Evolutionary conservation across 495 filamentous ascomycete species (phyloP).

Genomic region (Xylaria acuta): DNA sequence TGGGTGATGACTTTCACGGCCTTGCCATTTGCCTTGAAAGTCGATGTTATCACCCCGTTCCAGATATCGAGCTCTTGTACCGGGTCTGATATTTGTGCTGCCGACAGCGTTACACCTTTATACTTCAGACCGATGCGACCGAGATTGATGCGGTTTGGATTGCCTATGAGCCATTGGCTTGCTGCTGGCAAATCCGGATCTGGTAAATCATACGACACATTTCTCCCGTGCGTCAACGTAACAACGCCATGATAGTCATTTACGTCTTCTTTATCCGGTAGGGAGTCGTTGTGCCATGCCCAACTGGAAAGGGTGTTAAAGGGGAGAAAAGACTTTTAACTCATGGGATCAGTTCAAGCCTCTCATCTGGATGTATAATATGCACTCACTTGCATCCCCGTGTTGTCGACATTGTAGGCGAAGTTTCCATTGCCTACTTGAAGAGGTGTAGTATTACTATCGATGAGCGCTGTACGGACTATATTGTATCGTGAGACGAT

Average conservation of each 20-base stretch:
- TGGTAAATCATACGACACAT: constrained; percentile 52
- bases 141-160: constrained; percentile 55
- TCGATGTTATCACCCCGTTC: constrained; percentile 45
- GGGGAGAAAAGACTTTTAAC: constrained; percentile 55
- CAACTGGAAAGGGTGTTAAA: constrained; percentile 56
- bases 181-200: constrained; percentile 46
- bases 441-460: constrained; percentile 50
- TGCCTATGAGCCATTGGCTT: constrained; percentile 52
- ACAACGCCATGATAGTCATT: constrained; percentile 38
- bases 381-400: constrained; percentile 48
- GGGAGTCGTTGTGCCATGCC: constrained; percentile 53
- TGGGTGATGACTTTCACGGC: constrained; percentile 43
- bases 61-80: constrained; percentile 47
- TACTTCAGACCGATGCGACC: constrained; percentile 54
- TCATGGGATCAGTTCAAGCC: constrained; percentile 7
- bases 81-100: constrained; percentile 34
- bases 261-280: constrained; percentile 37
- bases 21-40: constrained; percentile 40
- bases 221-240: constrained; percentile 48
- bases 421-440: constrained; percentile 63
- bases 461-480: constrained; percentile 23
- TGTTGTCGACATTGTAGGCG: constrained; percentile 61
- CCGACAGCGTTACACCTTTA: constrained; percentile 40
- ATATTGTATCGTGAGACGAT: constrained; percentile 19
- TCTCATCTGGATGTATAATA: neutral